Evolutionary conservation across 2,329 filamentous ascomycete species (phyloP), one percentile per base, ranked within the genome.

Genomic region (Ophiostoma tasmaniense): DNA sequence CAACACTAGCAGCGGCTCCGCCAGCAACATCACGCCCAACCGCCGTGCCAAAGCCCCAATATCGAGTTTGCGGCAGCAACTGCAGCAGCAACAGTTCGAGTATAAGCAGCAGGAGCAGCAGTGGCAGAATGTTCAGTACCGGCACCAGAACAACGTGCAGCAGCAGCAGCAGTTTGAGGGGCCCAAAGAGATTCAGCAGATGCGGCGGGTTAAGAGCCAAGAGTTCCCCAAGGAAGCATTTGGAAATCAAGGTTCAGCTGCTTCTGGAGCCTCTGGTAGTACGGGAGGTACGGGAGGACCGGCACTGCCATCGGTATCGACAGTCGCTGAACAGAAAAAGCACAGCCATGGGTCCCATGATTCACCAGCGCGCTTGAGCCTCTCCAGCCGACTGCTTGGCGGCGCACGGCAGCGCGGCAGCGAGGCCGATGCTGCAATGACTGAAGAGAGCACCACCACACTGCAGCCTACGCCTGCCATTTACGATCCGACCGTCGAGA

Each of bases 321-420:
- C 42, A 7, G 17, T 3, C 7, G 20, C 20, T 1, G 42, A 45
- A 17, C 42, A 45, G 10, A 22, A 22, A 30, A 35, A n/a, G 61
- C 30, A 64, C 61, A 20, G 61, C 20, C 61, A 64, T n/a, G 33
- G 30, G 30, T 13, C 20, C 2, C 76, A 78, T 1, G 68, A 79
- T 25, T 80, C 78, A 4, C 79, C 80, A 61, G 82, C 84, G 11
- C 77, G 79, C 67, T 76, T 85, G 73, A 85, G 82, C 67, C 76
- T 86, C 52, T 83, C 82, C 5, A 82, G 79, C 71, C 78, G 83
- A 73, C 74, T 86, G 28, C 68, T 72, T 20, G 72, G 72, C 22
- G 50, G 66, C 3, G 68, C 72, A 17, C 50, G 66, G 0, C 59
- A 68, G 10, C 69, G 69, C 6, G 66, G 69, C 7, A 35, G 66